Evolutionary conservation across 2,329 filamentous ascomycete species (phyloP).

Genomic region (Tolypocladium amazonense): DNA sequence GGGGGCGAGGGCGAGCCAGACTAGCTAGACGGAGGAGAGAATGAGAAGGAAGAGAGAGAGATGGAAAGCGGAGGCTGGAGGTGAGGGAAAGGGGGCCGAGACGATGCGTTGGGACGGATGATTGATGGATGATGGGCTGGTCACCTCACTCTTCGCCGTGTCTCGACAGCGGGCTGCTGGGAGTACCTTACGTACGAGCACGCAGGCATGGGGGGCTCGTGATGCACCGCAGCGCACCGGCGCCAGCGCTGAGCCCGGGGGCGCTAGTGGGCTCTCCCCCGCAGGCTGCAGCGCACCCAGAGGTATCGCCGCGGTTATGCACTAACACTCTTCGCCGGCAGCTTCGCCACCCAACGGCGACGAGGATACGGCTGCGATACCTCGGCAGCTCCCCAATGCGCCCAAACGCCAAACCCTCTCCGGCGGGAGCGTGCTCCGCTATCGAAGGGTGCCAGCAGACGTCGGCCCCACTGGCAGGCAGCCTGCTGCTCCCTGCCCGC

Average conservation of each 20-base stretch:
- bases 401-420: background rate
- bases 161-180: background rate
- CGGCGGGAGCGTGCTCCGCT: background rate
- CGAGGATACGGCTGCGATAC: background rate
- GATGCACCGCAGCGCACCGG: background rate
- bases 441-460: background rate
- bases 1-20: background rate
- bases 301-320: background rate
- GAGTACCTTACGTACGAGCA: too few relatives aligned
- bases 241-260: background rate
- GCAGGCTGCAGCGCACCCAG: background rate
- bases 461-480: background rate
- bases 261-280: background rate
- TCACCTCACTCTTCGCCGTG: background rate
- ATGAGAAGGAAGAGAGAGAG: too few relatives aligned
- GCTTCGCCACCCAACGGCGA: background rate
- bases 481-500: background rate
- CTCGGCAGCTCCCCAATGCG: background rate
- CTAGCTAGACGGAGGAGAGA: background rate
- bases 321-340: background rate
- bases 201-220: background rate
- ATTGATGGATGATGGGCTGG: background rate
- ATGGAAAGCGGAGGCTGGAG: background rate
- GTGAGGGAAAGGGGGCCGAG: background rate
- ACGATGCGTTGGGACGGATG: background rate